These are phyloP conservation scores for Carallia pectinifolia DNA, from an alignment of 345 rosid genomes.

Conservation along the genomic window DNA sequence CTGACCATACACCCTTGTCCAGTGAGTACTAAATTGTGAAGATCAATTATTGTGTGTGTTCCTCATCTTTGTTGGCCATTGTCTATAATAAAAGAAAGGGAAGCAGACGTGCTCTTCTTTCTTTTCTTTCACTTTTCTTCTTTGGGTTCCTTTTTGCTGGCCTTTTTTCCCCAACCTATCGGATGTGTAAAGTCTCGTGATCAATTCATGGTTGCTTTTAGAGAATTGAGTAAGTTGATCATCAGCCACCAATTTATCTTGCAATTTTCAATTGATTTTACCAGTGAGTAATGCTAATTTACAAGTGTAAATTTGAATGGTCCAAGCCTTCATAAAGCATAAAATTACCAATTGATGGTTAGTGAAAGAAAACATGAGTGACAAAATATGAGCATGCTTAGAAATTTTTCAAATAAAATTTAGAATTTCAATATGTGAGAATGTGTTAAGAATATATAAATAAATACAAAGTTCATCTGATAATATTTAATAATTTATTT, in stretches of 20 bases:
- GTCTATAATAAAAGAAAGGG: conserved; percentile 16
- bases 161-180: neutral
- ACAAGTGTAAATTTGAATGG: no score
- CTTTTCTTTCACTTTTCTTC: neutral
- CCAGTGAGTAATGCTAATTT: no score
- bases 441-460: no score
- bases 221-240: conserved; percentile 3
- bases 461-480: no score
- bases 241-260: neutral
- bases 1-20: conserved; percentile 54
- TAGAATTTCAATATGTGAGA: no score
- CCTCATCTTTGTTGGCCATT: conserved; percentile 8
- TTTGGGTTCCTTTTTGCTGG: neutral
- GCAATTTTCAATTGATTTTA: no score
- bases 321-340: no score
- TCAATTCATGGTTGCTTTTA: conserved; percentile 9
- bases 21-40: conserved; percentile 34
- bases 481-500: no score
- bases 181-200: conserved; percentile 18
- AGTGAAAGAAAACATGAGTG: no score
- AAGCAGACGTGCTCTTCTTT: conserved; percentile 20
- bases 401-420: no score
- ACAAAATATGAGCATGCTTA: no score
- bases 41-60: neutral
- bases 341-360: no score